Base-by-base conservation (phyloP, 148 eudicot species). In the Chenopodium album region DNA sequence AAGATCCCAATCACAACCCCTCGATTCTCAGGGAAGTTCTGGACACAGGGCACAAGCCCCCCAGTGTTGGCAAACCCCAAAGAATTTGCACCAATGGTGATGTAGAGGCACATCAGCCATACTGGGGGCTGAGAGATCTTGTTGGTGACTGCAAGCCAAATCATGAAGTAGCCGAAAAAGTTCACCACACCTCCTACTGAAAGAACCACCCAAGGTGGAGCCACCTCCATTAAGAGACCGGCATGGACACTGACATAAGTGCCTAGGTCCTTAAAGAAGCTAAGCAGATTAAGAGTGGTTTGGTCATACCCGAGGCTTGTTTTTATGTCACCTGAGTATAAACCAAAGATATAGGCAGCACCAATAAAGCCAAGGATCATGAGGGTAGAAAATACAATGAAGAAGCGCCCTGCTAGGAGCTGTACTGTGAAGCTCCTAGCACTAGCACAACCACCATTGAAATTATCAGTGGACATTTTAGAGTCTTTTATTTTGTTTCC, bases 251-350 rank as follows among this genome's bases (percentile, higher is more conserved):
- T 78, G 1, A 85, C 80, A 47, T 85, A 85, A 41, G 87, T 83
- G 9, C 87, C 87, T 54, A 85, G 77, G 76, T 85, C 87, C 48
- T 85, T 85, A 59, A 85, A 85, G 60, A 85, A 85, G 10, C 87
- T 85, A 16, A 85, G 65, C 3, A 85, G 81, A 16, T 85, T 85
- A 20, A 85, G 81, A 12, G 87, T 85, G 8, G 87, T 85, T 77
- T 81, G 87, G 44, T 85, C 87, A 66, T 85, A 85, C 11, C 84
- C 84, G 44, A 85, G 81, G 29, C 71, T 85, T 52, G 87, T 62
- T 17, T 85, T 85, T 16, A 85, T 85, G 29, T 85, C 87, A 73
- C 79, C 82, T 56, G 87, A 85, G 81, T 85, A 85, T 62, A 85
- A 54, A 9, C 84, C 84, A 66, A 85, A 85, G 26, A 81, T 85